Conservation (phyloP, 257 asterid species). For the Gentiana dahurica region DNA sequence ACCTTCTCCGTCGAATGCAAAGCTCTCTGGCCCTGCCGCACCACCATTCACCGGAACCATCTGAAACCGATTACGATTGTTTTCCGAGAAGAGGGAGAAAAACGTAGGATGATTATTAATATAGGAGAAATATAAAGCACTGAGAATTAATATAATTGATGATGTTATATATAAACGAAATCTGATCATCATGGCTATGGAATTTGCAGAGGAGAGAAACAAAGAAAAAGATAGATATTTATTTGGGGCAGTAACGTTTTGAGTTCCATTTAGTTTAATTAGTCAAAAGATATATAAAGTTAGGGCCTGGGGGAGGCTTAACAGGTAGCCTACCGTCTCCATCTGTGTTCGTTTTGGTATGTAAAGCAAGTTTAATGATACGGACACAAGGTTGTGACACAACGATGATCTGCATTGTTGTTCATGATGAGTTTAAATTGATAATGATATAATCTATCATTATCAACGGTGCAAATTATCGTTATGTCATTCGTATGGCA, state of each 20-base stretch:
- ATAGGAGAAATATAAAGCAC: neutral
- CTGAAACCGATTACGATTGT: neutral
- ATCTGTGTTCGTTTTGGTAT: no score
- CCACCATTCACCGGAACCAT: conserved; percentile 5
- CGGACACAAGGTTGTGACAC: no score
- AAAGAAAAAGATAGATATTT: no score
- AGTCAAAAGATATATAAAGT: neutral
- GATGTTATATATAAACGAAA: neutral
- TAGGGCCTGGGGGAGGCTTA: neutral
- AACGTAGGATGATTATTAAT: neutral
- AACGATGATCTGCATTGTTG: no score
- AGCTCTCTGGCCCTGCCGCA: conserved; percentile 22
- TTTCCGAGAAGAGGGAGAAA: neutral
- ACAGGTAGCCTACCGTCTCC: neutral
- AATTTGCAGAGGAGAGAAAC: neutral
- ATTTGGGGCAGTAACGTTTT: no score
- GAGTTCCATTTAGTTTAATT: no score
- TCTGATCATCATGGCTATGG: neutral
- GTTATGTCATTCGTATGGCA: no score
- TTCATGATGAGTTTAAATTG: no score
- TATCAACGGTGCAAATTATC: no score
- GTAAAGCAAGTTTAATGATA: no score
- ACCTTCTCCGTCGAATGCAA: conserved; percentile 14
- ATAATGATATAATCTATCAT: no score
- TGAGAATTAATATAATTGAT: neutral